Evolutionary conservation across 192 early-diverging fungal genomes (phyloP), one percentile per base, ranked within the genome.

Genomic region (Dissophora globulifera): DNA sequence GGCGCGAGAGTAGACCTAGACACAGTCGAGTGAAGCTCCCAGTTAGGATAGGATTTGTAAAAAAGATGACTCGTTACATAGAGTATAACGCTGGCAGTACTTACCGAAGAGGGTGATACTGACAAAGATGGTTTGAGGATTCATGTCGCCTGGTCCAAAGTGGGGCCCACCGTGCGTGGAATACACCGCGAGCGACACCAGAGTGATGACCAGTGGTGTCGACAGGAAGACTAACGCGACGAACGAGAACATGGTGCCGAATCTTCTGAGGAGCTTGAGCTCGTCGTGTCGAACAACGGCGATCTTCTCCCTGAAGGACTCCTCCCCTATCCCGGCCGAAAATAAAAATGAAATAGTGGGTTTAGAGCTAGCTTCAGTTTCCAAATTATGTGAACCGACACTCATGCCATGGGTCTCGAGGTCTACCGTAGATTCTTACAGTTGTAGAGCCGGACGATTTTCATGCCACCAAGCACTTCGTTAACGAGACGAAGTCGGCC

Each of bases 41-140:
- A n/a, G n/a, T n/a, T 20, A 96, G 80, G 41, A 94, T 93, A 32
- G n/a, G 25, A 22, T 30, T 57, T 4, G 50, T 15, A 12, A 62
- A 26, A 25, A n/a, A n/a, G n/a, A n/a, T n/a, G n/a, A n/a, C n/a
- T n/a, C n/a, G n/a, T n/a, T n/a, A n/a, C n/a, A n/a, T n/a, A n/a
- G n/a, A n/a, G n/a, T n/a, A n/a, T n/a, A n/a, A n/a, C n/a, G n/a
- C n/a, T n/a, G n/a, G n/a, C n/a, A n/a, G n/a, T n/a, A 38, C 35
- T 13, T 38, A 38, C 43, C 58, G 49, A 69, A 61, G 4, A 69
- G 38, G 0, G 50, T 31, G 51, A 69, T 61, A 23, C 50, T 61
- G 45, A 69, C 67, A 46, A 69, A 69, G 32, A 69, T 59, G 10
- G 43, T 52, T 2, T 61, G 58, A 12, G 67, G 58, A n/a, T 43